phyloP scores from a whole-genome alignment of 116 monocot species.

The Zostera marina region DNA sequence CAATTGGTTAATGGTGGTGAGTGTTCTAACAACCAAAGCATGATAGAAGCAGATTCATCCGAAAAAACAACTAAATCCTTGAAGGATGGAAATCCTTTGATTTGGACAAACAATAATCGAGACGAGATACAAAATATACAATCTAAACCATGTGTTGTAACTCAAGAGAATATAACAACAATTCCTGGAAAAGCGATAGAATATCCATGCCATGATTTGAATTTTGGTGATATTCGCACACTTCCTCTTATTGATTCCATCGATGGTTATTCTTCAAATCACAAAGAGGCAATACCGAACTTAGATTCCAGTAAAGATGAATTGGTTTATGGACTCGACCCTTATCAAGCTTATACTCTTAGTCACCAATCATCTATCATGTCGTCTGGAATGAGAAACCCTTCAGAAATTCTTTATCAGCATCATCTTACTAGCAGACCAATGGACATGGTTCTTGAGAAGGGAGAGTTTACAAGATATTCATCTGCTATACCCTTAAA shows the following conservation, averaged over 20 bases:
- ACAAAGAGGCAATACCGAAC: conserved; percentile 7
- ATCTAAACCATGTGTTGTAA: not conserved
- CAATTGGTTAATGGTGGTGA: conserved; percentile 13
- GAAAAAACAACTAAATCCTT: conserved; percentile 4
- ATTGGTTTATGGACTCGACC: conserved; percentile 2
- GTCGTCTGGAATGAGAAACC: conserved; percentile 1
- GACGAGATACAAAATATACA: not conserved
- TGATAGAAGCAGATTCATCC: conserved; percentile 2
- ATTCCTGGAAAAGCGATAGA: not conserved
- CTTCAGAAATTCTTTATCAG: conserved; percentile 1
- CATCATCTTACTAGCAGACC: not conserved
- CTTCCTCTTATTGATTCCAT: conserved; percentile 2
- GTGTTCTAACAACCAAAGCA: conserved; percentile 6
- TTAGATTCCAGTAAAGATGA: conserved; percentile 7
- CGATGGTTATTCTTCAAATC: conserved; percentile 1
- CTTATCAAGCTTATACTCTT: conserved; percentile 5
- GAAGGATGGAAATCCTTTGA: not conserved
- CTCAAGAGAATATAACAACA: not conserved
- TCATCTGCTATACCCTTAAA: not conserved
- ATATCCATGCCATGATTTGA: not conserved
- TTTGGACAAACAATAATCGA: not conserved
- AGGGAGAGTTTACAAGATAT: not conserved
- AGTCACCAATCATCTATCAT: not conserved
- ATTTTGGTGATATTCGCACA: not conserved
- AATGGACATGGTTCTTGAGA: not conserved